Conservation (phyloP, 805 yeast species). For the Myxozyma nipponensis region DNA sequence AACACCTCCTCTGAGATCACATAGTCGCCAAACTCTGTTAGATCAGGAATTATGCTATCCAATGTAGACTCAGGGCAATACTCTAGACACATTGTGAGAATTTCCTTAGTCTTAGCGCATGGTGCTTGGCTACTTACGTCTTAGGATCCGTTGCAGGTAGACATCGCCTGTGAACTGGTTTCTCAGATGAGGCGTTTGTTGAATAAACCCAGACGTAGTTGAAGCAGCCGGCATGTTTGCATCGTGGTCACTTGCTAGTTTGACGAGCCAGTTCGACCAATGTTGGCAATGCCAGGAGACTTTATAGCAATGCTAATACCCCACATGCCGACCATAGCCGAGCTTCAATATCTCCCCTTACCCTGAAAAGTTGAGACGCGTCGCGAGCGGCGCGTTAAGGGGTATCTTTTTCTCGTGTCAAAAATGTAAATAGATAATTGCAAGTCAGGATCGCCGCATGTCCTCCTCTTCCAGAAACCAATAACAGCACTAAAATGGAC, state of each 20-base stretch:
- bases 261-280: too few relatives aligned
- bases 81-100: not conserved
- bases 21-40: conserved; percentile 28
- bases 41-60: conserved; percentile 18
- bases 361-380: too few relatives aligned
- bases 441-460: too few relatives aligned
- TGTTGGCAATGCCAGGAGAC: too few relatives aligned
- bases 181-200: conserved; percentile 28
- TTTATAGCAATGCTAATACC: too few relatives aligned
- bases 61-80: conserved; percentile 18
- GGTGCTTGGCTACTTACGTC: not conserved
- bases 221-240: conserved; percentile 29
- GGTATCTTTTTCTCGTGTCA: too few relatives aligned
- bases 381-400: too few relatives aligned
- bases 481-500: conserved; percentile 9
- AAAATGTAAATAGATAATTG: too few relatives aligned
- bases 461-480: too few relatives aligned
- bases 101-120: not conserved
- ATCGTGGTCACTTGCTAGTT: too few relatives aligned
- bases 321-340: too few relatives aligned
- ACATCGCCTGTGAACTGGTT: conserved; percentile 31
- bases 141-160: conserved; percentile 28
- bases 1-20: conserved; percentile 29
- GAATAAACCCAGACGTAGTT: conserved; percentile 32
- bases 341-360: too few relatives aligned